These are phyloP conservation scores for Leishmania arabica DNA, from an alignment of 208 protist genomes.

Conservation along the genomic window DNA sequence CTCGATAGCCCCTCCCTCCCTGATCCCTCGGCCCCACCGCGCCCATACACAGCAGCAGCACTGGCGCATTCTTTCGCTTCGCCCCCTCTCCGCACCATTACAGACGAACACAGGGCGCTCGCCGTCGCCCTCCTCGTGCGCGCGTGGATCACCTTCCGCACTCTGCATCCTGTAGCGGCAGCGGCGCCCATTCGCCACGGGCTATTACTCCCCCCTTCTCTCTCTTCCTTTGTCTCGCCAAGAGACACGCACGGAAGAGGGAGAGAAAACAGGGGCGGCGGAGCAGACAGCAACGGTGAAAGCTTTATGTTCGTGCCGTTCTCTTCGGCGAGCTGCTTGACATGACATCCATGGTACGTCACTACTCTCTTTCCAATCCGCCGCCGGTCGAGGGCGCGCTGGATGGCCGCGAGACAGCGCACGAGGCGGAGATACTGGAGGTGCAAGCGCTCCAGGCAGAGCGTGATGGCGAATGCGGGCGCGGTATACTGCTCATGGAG, in stretches of 20 bases:
- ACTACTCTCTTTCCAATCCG: slow-evolving; percentile 42
- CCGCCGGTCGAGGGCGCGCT: slow-evolving; percentile 33
- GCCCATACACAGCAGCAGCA: neutral
- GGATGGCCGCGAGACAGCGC: slow-evolving; percentile 55
- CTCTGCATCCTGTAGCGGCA: neutral
- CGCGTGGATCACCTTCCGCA: neutral
- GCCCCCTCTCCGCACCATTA: neutral
- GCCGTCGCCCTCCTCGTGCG: neutral
- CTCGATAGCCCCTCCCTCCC: neutral
- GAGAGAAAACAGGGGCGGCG: neutral
- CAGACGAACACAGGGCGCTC: neutral
- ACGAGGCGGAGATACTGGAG: slow-evolving; percentile 73
- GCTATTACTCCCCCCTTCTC: neutral
- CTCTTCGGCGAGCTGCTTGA: neutral
- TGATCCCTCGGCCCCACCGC: neutral
- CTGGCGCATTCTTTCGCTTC: neutral
- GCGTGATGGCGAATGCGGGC: slow-evolving; percentile 47
- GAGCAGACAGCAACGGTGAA: neutral
- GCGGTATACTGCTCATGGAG: slow-evolving; percentile 79
- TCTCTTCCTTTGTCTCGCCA: neutral
- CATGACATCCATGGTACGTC: slow-evolving; percentile 20
- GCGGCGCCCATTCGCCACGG: neutral
- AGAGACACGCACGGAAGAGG: neutral
- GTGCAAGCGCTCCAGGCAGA: slow-evolving; percentile 56
- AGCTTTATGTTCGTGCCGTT: neutral